phyloP scores from a whole-genome alignment of 805 yeast species.

The Ogataea nonfermentans region DNA sequence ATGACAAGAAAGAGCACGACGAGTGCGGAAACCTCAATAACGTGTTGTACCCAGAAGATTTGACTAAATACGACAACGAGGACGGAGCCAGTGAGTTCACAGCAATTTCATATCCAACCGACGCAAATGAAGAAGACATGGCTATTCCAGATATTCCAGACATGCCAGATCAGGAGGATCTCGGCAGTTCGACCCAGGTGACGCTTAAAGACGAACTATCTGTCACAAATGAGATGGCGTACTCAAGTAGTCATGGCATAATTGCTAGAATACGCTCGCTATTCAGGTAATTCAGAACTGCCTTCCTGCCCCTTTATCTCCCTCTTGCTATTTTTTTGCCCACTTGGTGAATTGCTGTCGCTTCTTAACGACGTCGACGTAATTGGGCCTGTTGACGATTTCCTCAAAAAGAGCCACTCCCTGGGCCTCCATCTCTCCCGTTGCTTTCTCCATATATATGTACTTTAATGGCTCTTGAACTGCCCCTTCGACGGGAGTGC shows the following conservation, averaged over 20 bases:
- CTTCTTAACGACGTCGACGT: slow-evolving; percentile 46
- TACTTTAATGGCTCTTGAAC: slow-evolving; percentile 40
- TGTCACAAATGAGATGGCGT: slow-evolving; percentile 12
- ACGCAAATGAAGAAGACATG: slow-evolving; percentile 13
- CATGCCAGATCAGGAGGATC: slow-evolving; percentile 19
- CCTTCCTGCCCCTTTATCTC: slow-evolving; percentile 1
- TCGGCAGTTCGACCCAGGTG: slow-evolving; percentile 28
- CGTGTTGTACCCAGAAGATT: slow-evolving; percentile 39
- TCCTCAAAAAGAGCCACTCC: slow-evolving; percentile 44
- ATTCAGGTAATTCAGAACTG: slow-evolving; percentile 15
- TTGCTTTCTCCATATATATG: slow-evolving; percentile 48
- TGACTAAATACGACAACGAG: slow-evolving; percentile 15
- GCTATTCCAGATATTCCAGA: slow-evolving; percentile 12
- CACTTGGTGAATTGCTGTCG: slow-evolving; percentile 44
- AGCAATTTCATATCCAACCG: slow-evolving; percentile 31
- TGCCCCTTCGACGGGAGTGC: slow-evolving; percentile 31
- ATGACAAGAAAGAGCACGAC: slow-evolving; percentile 41
- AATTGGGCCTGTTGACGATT: slow-evolving; percentile 50
- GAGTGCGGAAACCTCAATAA: slow-evolving; percentile 50
- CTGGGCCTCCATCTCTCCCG: slow-evolving; percentile 43
- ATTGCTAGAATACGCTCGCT: slow-evolving; percentile 26
- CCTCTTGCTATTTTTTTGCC: slow-evolving; percentile 20
- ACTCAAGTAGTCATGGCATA: slow-evolving; percentile 12
- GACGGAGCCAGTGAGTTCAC: slow-evolving; percentile 35
- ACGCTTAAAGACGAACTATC: slow-evolving; percentile 28